phyloP scores from a whole-genome alignment of 2,329 filamentous ascomycete genomes.

The Sporothrix protearum region DNA sequence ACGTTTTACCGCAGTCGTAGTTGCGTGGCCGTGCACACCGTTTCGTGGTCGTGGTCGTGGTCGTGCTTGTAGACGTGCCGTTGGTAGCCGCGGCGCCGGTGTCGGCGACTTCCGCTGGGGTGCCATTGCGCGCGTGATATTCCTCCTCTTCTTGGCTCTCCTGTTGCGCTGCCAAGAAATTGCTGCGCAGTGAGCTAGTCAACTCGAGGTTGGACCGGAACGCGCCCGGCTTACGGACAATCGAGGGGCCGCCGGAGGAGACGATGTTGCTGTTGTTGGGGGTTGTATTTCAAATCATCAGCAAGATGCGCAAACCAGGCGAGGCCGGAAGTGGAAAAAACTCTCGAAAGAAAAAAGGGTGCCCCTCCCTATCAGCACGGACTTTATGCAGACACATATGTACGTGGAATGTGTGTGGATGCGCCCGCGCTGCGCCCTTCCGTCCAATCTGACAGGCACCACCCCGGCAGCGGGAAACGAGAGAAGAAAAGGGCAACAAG shows the following conservation, averaged over 20 bases:
- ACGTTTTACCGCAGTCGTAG: background rate
- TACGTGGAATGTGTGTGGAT: background rate
- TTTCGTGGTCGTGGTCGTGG: background rate
- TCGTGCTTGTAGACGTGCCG: background rate
- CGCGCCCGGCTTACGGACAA: conserved; percentile 72
- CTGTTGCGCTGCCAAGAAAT: conserved; percentile 71
- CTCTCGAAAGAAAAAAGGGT: background rate
- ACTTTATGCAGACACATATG: background rate
- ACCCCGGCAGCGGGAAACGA: background rate
- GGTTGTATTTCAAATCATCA: conserved; percentile 32
- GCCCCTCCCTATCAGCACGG: background rate
- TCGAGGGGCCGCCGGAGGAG: conserved; percentile 76
- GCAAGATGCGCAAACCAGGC: too few relatives aligned
- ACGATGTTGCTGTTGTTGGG: conserved; percentile 56
- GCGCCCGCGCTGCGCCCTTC: background rate
- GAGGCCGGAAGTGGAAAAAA: background rate
- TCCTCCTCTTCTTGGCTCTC: conserved; percentile 43
- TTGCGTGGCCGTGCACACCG: background rate
- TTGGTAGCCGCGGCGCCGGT: conserved; percentile 22
- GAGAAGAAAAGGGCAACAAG: background rate
- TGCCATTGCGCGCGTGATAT: conserved; percentile 23
- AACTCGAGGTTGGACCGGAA: conserved; percentile 91
- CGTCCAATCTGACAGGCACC: background rate
- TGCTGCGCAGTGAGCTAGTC: conserved; percentile 79
- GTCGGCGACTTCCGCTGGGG: conserved; percentile 17